Conservation (phyloP, 257 asterid species). For the Ajuga chamaepitys region DNA sequence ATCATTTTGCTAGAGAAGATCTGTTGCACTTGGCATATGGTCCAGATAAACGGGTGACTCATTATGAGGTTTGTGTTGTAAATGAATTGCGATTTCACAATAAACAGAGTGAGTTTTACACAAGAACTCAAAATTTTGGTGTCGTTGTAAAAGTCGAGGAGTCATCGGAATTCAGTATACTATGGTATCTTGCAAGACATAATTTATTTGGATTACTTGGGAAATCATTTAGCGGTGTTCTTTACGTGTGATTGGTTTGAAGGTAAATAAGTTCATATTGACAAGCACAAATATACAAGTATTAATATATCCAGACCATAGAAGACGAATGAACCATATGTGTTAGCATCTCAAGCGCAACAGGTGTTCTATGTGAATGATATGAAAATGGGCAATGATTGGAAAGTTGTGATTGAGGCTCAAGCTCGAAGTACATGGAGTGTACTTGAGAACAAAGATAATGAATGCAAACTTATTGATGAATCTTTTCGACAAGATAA, state of each 20-base stretch:
- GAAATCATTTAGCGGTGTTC: background rate
- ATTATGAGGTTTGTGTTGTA: background rate
- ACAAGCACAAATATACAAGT: background rate
- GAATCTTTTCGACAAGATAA: too few relatives aligned
- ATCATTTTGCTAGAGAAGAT: background rate
- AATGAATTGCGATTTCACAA: too few relatives aligned
- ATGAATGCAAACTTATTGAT: too few relatives aligned
- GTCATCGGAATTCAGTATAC: background rate
- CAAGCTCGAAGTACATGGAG: background rate
- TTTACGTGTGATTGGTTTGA: too few relatives aligned
- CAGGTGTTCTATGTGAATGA: too few relatives aligned
- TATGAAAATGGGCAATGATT: too few relatives aligned
- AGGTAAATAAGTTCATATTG: background rate
- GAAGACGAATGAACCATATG: background rate
- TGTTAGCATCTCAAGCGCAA: background rate
- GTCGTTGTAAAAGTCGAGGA: background rate
- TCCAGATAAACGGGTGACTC: background rate
- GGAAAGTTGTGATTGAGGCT: background rate
- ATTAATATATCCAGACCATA: background rate
- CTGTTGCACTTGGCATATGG: background rate
- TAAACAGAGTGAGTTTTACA: background rate
- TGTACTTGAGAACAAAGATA: background rate
- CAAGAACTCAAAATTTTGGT: background rate
- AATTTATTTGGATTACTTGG: background rate
- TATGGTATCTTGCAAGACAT: background rate